Evolutionary conservation across 1,284 basidiomycete genomes (phyloP).

Genomic region (Athelia psychrophila): DNA sequence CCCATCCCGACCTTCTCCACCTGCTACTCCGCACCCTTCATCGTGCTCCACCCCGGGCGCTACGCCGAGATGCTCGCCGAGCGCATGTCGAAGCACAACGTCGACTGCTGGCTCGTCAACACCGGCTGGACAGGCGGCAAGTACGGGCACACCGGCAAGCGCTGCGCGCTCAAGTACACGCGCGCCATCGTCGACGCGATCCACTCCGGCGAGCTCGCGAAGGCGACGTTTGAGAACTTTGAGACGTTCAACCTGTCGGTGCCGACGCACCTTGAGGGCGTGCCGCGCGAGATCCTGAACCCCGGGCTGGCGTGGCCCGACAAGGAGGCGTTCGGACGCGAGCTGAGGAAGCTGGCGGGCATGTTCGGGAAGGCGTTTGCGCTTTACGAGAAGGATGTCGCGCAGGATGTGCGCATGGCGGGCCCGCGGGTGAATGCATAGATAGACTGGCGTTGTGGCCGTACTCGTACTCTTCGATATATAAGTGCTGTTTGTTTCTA

Average conservation of each 20-base stretch:
- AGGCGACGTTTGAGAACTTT: constrained; percentile 87
- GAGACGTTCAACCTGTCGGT: constrained; percentile 78
- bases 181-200: constrained; percentile 96
- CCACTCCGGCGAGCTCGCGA: constrained; percentile 89
- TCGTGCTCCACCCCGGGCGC: constrained; percentile 92
- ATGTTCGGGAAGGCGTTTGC: constrained; percentile 95
- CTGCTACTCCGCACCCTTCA: constrained; percentile 98
- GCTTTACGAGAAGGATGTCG: constrained; percentile 84
- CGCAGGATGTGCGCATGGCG: constrained; percentile 73
- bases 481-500: too few relatives aligned
- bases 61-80: constrained; percentile 98
- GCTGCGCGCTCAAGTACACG: constrained; percentile 94
- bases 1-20: constrained; percentile 99
- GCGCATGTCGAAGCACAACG: constrained; percentile 89
- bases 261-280: constrained; percentile 78
- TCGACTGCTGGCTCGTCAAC: constrained; percentile 99
- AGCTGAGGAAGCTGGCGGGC: constrained; percentile 80
- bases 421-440: constrained; percentile 51
- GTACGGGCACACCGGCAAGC: constrained; percentile 84
- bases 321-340: constrained; percentile 82
- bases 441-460: too few relatives aligned
- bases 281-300: constrained; percentile 88
- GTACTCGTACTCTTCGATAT: too few relatives aligned
- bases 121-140: constrained; percentile 98
- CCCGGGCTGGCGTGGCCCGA: constrained; percentile 84